Base-by-base conservation (phyloP, 1,139 yeast species). In the Debaryomycetaceae sp. region DNA sequence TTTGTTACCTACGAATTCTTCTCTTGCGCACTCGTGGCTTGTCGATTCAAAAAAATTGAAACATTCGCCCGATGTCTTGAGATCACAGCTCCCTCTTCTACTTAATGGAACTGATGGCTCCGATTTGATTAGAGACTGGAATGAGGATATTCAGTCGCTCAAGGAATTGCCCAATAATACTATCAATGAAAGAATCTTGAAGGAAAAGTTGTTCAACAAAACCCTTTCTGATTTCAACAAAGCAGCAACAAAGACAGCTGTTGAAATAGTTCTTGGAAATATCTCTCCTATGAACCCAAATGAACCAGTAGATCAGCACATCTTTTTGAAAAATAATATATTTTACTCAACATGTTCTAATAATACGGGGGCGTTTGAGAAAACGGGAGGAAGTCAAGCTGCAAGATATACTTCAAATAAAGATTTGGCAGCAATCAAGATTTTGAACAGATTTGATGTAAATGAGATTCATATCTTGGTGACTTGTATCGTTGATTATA, bases 331-430 rank as follows among this genome's bases (percentile, higher is more conserved):
- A 51, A 84, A 88, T 55, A 92, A 92, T 41, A 84, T 92, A 39
- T 91, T 92, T 64, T 92, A 86, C 67, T 87, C 96, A 2, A 79
- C 74, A 42, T 94, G 91, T 38, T 64, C 68, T 33, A 96, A 92
- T 54, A 83, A 88, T 13, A 73, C 80, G 29, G 88, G 87, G 17
- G 71, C 75, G 30, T 87, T 84, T 55, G 75, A 71, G 32, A 64
- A 65, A 1, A 69, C 78, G 36, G 96, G 96, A 44, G 95, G 95
- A 24, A 79, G 83, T 51, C 91, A 80, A 47, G 96, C 96, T 45
- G 91, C 96, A 3, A 77, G 94, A 55, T 85, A 83, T 46, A 81
- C 94, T 19, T 79, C 84, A 13, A 75, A 78, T 41, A 92, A 87
- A 65, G 98, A 92, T 62, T 68, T 91, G 42, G 76, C 76, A 33